Conservation (phyloP, 2,329 filamentous ascomycete genomes). For the Penicillium sp. region DNA sequence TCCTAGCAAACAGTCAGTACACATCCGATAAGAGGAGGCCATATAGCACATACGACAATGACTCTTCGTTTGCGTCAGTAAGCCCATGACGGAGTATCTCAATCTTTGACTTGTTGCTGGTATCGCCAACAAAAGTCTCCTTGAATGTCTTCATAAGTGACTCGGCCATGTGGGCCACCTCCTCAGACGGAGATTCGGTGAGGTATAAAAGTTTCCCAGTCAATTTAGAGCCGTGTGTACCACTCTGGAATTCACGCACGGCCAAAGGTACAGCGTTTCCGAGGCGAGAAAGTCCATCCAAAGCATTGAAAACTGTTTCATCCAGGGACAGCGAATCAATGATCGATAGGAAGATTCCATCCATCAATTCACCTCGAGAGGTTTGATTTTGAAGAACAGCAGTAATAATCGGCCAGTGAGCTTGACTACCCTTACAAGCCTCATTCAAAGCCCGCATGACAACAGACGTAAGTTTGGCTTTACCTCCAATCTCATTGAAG, state of each 20-base stretch:
- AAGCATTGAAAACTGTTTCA: conserved; percentile 32
- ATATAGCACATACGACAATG: conserved; percentile 45
- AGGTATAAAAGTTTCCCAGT: conserved; percentile 54
- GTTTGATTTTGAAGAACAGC: conserved; percentile 40
- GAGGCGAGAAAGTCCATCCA: conserved; percentile 48
- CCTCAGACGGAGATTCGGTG: conserved; percentile 53
- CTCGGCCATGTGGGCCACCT: conserved; percentile 45
- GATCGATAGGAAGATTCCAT: conserved; percentile 38
- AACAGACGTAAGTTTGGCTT: conserved; percentile 34
- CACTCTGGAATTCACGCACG: conserved; percentile 44
- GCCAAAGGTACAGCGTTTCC: conserved; percentile 40
- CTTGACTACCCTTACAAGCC: conserved; percentile 36
- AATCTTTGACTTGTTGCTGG: conserved; percentile 48
- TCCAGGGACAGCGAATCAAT: conserved; percentile 44
- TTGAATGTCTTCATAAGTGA: conserved; percentile 35
- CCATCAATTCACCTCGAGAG: conserved; percentile 31
- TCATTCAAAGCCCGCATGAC: conserved; percentile 36
- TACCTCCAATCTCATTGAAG: conserved; percentile 36
- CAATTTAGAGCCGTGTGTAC: conserved; percentile 49
- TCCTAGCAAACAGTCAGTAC: conserved; percentile 42
- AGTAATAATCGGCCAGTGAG: conserved; percentile 40
- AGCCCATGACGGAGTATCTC: conserved; percentile 55
- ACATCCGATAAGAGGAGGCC: background rate
- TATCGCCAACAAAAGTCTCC: conserved; percentile 36
- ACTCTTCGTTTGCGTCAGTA: conserved; percentile 42